Percentiles rank a stretch among this genome's conserved stretches.
These are phyloP conservation scores for Spongiforma sp. DNA, from an alignment of 1,284 basidiomycete species.

Conservation along the genomic window DNA sequence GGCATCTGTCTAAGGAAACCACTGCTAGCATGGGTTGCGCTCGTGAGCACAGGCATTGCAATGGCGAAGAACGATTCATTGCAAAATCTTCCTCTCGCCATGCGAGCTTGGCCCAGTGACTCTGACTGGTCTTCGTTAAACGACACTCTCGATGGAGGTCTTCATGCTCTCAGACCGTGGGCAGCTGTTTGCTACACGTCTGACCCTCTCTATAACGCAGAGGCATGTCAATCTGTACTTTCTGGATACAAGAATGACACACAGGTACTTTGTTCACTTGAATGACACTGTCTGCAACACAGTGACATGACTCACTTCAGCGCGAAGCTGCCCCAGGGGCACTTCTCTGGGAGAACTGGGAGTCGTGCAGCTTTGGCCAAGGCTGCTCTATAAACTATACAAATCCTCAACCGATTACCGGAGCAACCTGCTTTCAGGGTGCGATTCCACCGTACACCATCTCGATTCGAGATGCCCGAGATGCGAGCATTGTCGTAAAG, in stretches of 20 bases:
- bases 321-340: constrained; percentile 19
- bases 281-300: background rate
- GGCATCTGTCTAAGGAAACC: too few species aligned
- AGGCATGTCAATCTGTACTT: constrained; percentile 17
- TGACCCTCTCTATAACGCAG: constrained; percentile 20
- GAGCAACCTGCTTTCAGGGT: constrained; percentile 23
- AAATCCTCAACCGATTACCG: constrained; percentile 22
- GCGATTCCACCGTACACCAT: constrained; percentile 25
- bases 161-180: constrained; percentile 25
- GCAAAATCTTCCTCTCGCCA: constrained; percentile 11
- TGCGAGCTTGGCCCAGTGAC: constrained; percentile 12
- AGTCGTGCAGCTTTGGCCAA: constrained; percentile 22
- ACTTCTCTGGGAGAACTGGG: constrained; percentile 31
- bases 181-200: constrained; percentile 23
- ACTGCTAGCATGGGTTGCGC: too few species aligned
- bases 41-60: constrained; percentile 2
- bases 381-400: constrained; percentile 24
- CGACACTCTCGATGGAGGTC: constrained; percentile 18
- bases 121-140: constrained; percentile 21
- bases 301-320: constrained; percentile 8
- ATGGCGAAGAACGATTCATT: constrained; percentile 12
- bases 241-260: constrained; percentile 19
- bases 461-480: constrained; percentile 22
- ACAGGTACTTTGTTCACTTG: constrained; percentile 6
- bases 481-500: constrained; percentile 23